Percentiles rank a stretch among this genome's conserved stretches.
These are phyloP conservation scores for Hibiscus tridactylites DNA, from an alignment of 345 rosid genomes.

Conservation along the genomic window DNA sequence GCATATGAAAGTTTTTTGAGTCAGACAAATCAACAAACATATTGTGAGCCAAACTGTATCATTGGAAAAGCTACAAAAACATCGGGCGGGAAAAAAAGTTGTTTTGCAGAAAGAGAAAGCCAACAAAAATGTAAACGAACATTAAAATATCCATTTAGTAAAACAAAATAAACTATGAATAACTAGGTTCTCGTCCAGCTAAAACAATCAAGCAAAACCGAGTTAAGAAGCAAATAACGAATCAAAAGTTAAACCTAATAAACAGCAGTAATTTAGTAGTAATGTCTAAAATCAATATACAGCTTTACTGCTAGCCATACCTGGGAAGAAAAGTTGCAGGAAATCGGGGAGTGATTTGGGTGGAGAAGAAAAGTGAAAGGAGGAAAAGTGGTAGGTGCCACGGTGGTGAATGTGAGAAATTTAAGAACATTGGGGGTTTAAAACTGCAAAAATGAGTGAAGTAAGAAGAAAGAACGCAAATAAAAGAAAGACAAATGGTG, in stretches of 20 bases:
- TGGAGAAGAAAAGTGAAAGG: neutral
- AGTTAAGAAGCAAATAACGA: neutral
- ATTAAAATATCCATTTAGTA: neutral
- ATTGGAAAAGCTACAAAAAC: too few species aligned
- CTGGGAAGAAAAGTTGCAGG: neutral
- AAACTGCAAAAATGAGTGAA: neutral
- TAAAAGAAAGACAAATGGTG: too few species aligned
- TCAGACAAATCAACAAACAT: conserved; percentile 5
- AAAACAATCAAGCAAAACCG: neutral
- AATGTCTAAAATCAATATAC: neutral
- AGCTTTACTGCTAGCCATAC: neutral
- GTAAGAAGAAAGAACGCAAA: too few species aligned
- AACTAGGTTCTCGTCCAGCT: neutral
- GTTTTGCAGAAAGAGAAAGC: neutral
- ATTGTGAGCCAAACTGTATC: neutral
- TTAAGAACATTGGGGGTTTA: neutral
- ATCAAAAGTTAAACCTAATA: neutral
- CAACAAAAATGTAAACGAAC: neutral
- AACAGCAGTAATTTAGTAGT: neutral
- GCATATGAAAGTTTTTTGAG: neutral
- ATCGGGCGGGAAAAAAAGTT: neutral
- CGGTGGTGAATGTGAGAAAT: neutral
- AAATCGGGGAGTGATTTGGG: neutral
- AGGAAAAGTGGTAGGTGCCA: too few species aligned
- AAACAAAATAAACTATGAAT: neutral